Evolutionary conservation across 208 protist genomes (phyloP), one percentile per base, ranked within the genome.

Genomic region (Naegleria fowleri): DNA sequence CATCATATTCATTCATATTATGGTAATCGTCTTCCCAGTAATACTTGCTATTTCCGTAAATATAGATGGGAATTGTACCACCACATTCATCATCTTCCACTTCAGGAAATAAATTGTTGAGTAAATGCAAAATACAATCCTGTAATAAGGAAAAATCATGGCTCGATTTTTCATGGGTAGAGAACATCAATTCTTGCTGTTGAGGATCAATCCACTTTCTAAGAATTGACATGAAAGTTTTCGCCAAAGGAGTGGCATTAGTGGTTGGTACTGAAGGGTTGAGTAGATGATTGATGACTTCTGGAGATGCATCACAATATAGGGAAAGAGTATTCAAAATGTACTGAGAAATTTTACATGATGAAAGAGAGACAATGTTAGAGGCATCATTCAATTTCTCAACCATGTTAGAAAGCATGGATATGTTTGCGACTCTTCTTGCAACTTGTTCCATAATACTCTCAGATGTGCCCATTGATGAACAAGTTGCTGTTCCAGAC

Each of bases 11-110:
- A 85, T 91, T 93, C 52, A 91, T 90, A 90, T 97, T 96, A 91
- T 96, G 95, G 90, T 96, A 96, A 92, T 97, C 95, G 83, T 97
- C 95, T 91, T 97, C 96, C 95, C 96, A 96, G 19, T 92, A 75
- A 95, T 95, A 97, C 22, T 67, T 67, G 19, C 2, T 67, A 67
- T 15, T 29, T 29, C 55, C 55, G 19, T 67, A 67, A 67, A 67
- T 67, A 67, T 67, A 67, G 3, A 29, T 15, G 11, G 55, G 19
- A 22, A 67, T 67, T 22, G 22, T 29, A 48, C 43, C 43, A 48
- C 43, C 1, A 48, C 43, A 9, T 67, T 67, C 22, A 29, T 15
- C 1, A 67, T 67, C 55, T 3, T 67, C 55, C 1, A 67, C 55
- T 67, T 67, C 55, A 29, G 55, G 55, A 29, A 67, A 67, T 13